Percentiles rank a stretch among this genome's conserved stretches.
These are phyloP conservation scores for Amoebophrya sp. DNA, from an alignment of 169 alveolate genomes.

Conservation along the genomic window DNA sequence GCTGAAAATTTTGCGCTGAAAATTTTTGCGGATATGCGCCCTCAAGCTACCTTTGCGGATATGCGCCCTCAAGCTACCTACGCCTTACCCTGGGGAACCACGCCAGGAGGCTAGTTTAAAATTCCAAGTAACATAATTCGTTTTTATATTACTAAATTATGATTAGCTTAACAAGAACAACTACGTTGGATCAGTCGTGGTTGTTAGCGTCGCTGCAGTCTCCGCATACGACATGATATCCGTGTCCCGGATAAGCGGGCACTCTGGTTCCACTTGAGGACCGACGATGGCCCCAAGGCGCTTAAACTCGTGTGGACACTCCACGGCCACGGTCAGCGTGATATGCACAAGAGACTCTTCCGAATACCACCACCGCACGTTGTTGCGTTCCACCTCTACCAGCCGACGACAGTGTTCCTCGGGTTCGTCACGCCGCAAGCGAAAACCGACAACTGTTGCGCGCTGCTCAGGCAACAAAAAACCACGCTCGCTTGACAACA, in stretches of 20 bases:
- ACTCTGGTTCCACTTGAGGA: neutral
- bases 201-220: too few species aligned
- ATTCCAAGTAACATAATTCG: too few species aligned
- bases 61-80: too few species aligned
- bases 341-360: neutral
- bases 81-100: too few species aligned
- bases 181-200: too few species aligned
- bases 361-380: neutral
- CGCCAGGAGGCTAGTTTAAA: too few species aligned
- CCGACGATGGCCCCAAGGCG: neutral
- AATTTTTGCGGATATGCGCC: too few species aligned
- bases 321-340: neutral
- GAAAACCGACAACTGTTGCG: neutral
- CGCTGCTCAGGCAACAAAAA: neutral
- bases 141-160: too few species aligned
- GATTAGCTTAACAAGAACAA: too few species aligned
- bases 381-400: neutral
- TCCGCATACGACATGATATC: too few species aligned
- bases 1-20: too few species aligned
- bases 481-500: neutral
- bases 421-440: neutral
- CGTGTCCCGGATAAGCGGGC: neutral
- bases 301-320: neutral
- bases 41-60: too few species aligned
- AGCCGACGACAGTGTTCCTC: neutral